Evolutionary conservation across 2,329 filamentous ascomycete genomes (phyloP).

Genomic region (Stachybotrys echinatus): DNA sequence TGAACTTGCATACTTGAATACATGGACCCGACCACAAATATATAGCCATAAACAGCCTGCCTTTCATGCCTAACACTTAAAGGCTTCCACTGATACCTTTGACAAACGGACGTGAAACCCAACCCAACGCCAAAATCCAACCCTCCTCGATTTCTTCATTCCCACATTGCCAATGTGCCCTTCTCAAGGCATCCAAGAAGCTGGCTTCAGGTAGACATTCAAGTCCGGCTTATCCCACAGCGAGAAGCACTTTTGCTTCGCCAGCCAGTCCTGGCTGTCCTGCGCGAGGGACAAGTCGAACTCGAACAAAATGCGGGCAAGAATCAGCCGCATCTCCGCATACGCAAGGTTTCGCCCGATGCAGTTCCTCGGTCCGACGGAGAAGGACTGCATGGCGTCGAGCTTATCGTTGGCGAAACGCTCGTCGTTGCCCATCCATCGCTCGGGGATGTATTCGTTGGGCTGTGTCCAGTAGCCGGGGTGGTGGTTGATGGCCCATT

Average conservation of each 20-base stretch:
- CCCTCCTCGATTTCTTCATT: no score
- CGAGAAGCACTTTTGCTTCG: neutral
- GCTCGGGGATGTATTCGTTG: constrained; percentile 6
- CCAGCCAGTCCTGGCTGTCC: neutral
- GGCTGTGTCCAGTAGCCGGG: constrained; percentile 8
- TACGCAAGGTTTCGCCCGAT: constrained; percentile 24
- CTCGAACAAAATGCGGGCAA: neutral
- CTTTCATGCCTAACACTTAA: no score
- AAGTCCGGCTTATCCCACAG: neutral
- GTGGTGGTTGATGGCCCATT: constrained; percentile 8
- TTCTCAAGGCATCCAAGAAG: no score
- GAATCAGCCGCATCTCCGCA: neutral
- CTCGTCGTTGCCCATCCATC: constrained; percentile 12
- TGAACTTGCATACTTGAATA: no score
- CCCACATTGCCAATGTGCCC: no score
- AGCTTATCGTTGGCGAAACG: constrained; percentile 31
- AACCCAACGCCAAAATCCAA: no score
- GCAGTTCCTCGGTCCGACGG: constrained; percentile 41
- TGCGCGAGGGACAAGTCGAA: neutral
- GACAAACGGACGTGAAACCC: no score
- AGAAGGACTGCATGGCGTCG: constrained; percentile 40
- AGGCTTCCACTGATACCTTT: no score
- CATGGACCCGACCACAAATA: no score
- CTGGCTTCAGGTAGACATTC: neutral
- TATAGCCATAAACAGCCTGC: no score